Conservation (phyloP, 2,329 filamentous ascomycete genomes). For the Aciculosporium take region DNA sequence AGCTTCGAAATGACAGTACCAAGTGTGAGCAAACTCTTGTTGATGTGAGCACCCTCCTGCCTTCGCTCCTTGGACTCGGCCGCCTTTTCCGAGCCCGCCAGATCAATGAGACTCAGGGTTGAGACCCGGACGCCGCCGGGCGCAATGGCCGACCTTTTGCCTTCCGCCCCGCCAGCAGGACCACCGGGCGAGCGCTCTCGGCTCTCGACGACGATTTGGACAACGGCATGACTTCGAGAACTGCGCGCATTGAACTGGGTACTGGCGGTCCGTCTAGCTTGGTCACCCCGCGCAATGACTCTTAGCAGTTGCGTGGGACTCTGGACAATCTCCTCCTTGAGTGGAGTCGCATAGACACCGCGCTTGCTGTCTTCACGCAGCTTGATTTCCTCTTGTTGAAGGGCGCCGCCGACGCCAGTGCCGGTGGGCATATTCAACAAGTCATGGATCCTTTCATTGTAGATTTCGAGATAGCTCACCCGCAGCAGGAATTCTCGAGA, state of each 20-base stretch:
- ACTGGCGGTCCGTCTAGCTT: constrained; percentile 77
- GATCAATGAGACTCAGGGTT: constrained; percentile 85
- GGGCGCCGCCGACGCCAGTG: constrained; percentile 36
- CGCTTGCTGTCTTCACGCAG: constrained; percentile 90
- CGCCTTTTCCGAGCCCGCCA: constrained; percentile 90
- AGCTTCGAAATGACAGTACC: constrained; percentile 89
- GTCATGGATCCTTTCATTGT: constrained; percentile 96
- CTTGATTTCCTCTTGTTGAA: constrained; percentile 82
- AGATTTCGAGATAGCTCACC: constrained; percentile 97
- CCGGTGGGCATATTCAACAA: constrained; percentile 62
- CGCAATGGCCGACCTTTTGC: constrained; percentile 53
- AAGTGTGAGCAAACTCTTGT: constrained; percentile 89
- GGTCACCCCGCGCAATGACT: constrained; percentile 88
- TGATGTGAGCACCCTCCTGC: constrained; percentile 93
- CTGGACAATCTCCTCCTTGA: constrained; percentile 98
- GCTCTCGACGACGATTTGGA: constrained; percentile 97
- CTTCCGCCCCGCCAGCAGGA: constrained; percentile 21
- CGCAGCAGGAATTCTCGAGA: constrained; percentile 85
- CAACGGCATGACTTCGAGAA: constrained; percentile 94
- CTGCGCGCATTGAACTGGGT: constrained; percentile 95
- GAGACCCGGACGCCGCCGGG: constrained; percentile 92
- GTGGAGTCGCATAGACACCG: constrained; percentile 85
- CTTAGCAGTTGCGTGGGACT: constrained; percentile 88
- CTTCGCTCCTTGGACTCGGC: constrained; percentile 89
- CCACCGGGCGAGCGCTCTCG: constrained; percentile 63